Evolutionary conservation across 805 yeast species (phyloP), one percentile per base, ranked within the genome.

Genomic region (Wickerhamomyces strasburgensis): DNA sequence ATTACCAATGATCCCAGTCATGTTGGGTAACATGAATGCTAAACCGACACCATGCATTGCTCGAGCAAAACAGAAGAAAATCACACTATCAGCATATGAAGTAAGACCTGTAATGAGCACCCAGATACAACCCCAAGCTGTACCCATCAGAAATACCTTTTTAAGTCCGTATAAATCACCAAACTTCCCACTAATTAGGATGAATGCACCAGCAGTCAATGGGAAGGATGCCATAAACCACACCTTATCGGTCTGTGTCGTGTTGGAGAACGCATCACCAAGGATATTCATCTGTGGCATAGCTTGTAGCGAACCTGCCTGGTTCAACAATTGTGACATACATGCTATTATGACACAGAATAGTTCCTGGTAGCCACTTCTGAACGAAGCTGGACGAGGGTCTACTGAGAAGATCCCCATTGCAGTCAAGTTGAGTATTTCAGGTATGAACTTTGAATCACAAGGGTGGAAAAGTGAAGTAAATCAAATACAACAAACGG

Each of bases 211-310:
- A 5, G 81, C 74, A 0, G 86, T 75, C 37, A 84, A 58, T 0
- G 86, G 78, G 52, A 75, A 81, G 0, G 85, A 72, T 2, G 88
- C 87, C 67, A 78, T 69, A 52, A 77, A 75, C 93, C 94, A 80
- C 3, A 46, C 65, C 38, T 69, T 65, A 31, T 64, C 62, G 5
- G 46, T 44, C 6, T 39, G 33, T 0, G 54, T 43, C 2, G 65
- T 51, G 13, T 58, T 48, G 2, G 37, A n/a, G 25, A 70, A 64
- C 5, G 58, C 54, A 2, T 46, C 40, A 0, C 59, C 60, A 0
- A 69, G 46, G 5, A 52, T 51, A 31, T 61, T 52, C 62, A 64
- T 56, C 47, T 62, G 40, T 29, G 69, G 55, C 38, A 65, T 38
- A 21, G 63, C 44, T 39, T 68, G 72, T 2, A 65, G 56, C 1